Conservation (phyloP, 1,139 yeast species). For the Arxiozyma slooffiae region DNA sequence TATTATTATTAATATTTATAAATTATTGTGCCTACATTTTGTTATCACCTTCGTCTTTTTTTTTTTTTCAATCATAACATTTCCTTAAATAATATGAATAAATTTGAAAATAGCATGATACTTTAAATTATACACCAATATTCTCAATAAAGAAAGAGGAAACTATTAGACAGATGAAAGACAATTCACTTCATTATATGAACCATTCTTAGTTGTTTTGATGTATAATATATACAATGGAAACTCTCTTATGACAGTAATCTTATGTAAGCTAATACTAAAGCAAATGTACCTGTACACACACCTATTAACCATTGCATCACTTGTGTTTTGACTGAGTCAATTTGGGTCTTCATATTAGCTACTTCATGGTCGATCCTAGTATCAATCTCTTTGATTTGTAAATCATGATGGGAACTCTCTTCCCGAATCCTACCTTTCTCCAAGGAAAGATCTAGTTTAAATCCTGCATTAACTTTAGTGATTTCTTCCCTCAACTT, state of each 20-base stretch:
- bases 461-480: constrained; percentile 80
- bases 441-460: constrained; percentile 82
- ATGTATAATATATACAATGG: background rate
- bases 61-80: too few species aligned
- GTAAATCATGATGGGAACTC: constrained; percentile 80
- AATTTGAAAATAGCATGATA: background rate
- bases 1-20: too few species aligned
- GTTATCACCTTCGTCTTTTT: background rate
- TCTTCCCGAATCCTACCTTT: constrained; percentile 95
- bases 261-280: constrained; percentile 82
- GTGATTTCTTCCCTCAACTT: constrained; percentile 85
- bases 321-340: constrained; percentile 88
- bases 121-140: background rate
- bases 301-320: constrained; percentile 98
- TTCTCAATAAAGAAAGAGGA: too few species aligned
- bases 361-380: constrained; percentile 92
- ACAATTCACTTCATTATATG: background rate
- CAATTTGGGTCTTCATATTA: constrained; percentile 89
- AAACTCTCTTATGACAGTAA: constrained; percentile 46
- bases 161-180: too few species aligned
- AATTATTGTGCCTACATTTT: background rate
- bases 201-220: too few species aligned
- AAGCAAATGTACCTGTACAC: constrained; percentile 93
- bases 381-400: constrained; percentile 89
- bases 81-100: background rate